Conservation (phyloP, 2,329 filamentous ascomycete species). For the Colletotrichum limetticola region DNA sequence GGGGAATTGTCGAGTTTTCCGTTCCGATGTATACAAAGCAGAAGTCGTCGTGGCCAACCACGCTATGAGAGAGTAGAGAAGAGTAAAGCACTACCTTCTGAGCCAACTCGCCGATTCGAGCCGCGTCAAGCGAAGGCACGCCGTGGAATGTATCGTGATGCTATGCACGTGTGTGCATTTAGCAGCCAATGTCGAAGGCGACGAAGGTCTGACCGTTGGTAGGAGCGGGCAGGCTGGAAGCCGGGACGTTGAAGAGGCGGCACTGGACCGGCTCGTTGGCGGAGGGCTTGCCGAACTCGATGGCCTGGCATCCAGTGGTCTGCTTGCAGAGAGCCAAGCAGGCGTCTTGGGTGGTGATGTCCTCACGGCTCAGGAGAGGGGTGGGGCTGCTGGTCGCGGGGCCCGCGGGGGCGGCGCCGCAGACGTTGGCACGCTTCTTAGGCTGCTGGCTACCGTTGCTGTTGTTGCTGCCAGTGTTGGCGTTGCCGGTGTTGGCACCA, state of each 20-base stretch:
- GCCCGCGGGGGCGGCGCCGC: constrained; percentile 26
- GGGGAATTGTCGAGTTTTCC: not conserved
- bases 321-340: constrained; percentile 31
- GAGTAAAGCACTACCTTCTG: no score
- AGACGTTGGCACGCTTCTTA: constrained; percentile 27
- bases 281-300: constrained; percentile 41
- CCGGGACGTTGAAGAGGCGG: constrained; percentile 25
- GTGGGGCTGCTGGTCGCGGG: constrained; percentile 10
- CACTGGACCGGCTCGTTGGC: constrained; percentile 19
- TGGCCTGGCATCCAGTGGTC: constrained; percentile 39
- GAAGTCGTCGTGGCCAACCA: not conserved
- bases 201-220: constrained; percentile 24
- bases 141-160: not conserved
- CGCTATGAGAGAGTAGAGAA: not conserved
- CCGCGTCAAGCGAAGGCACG: not conserved
- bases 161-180: not conserved
- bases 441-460: not conserved
- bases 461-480: constrained; percentile 2
- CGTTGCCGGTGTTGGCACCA: not conserved
- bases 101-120: not conserved
- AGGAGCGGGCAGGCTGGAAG: constrained; percentile 27
- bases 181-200: constrained; percentile 23
- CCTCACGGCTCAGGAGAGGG: constrained; percentile 16
- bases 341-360: constrained; percentile 22
- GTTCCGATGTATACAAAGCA: not conserved